Evolutionary conservation across 495 filamentous ascomycete species (phyloP).

Genomic region (Patellaria atrata): DNA sequence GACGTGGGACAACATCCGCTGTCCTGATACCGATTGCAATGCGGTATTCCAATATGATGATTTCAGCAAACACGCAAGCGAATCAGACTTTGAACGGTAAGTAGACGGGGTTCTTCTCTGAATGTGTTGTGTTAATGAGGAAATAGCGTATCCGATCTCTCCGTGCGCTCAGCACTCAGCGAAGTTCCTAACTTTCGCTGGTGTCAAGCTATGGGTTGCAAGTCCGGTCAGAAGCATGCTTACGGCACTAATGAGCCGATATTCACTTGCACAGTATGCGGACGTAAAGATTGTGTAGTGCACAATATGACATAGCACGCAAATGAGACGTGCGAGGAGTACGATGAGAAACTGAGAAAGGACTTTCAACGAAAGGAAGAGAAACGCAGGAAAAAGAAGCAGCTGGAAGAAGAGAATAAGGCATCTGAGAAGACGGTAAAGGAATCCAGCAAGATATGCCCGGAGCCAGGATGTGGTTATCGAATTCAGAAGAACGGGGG

Average conservation of each 20-base stretch:
- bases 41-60: no score
- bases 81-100: no score
- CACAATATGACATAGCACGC: conserved; percentile 7
- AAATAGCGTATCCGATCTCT: no score
- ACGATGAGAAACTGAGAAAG: conserved; percentile 1
- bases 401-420: neutral
- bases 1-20: no score
- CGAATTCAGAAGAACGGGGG: conserved; percentile 11
- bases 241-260: conserved; percentile 1
- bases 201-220: conserved; percentile 5
- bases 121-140: no score
- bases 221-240: conserved; percentile 6
- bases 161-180: conserved; percentile 3
- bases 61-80: no score
- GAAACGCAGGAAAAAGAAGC: neutral
- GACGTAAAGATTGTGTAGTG: conserved; percentile 4
- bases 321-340: conserved; percentile 3
- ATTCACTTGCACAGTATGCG: conserved; percentile 10
- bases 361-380: neutral
- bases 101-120: no score
- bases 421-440: neutral
- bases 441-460: conserved; percentile 8
- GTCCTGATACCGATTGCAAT: no score
- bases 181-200: conserved; percentile 5
- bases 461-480: conserved; percentile 9